Evolutionary conservation across 768 basidiomycete species (phyloP), one percentile per base, ranked within the genome.

Genomic region (Phanerodontia chrysosporium): DNA sequence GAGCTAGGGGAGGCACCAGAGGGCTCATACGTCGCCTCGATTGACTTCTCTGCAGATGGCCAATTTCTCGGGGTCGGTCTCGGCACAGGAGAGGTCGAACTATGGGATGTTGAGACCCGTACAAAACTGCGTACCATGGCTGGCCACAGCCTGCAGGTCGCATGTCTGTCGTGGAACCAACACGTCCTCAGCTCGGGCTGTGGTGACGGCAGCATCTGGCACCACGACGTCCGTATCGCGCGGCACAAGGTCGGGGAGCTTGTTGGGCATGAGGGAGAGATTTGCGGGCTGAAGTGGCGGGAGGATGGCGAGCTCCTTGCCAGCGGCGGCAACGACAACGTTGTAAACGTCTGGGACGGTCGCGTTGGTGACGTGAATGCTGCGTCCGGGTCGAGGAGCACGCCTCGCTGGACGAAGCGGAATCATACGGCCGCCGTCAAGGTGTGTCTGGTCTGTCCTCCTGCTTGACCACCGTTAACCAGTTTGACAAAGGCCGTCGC

Each of bases 301-400:
- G 69, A 78, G 1, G 95, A 95, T 64, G 93, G 95, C 0, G 89
- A 94, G 71, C 76, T 96, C 21, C 79, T 99, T 24, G 96, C 96
- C 0, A 94, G 92, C 64, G 96, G 96, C 1, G 96, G 95, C 0
- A 97, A 98, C 68, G 97, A 98, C 72, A 98, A 98, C 63, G 94
- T 97, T 21, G 95, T 98, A 55, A 96, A 97, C 67, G 89, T 97
- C 51, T 99, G 96, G 96, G 96, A 99, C 65, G 91, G 88, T 6
- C 81, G 91, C 56, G 76, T 62, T 56, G 68, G 68, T 10, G 70
- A 70, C 67, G 60, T 67, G 22, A 42, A 42, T 18, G 39, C 18
- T 10, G 58, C 58, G 1, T 46, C 66, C n/a, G 65, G 65, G 2
- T 57, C 66, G 10, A 53, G 69, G 28, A 69, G 58, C 21, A 68